Evolutionary conservation across 768 basidiomycete genomes (phyloP).

Genomic region (Leccinellum rugosiceps): DNA sequence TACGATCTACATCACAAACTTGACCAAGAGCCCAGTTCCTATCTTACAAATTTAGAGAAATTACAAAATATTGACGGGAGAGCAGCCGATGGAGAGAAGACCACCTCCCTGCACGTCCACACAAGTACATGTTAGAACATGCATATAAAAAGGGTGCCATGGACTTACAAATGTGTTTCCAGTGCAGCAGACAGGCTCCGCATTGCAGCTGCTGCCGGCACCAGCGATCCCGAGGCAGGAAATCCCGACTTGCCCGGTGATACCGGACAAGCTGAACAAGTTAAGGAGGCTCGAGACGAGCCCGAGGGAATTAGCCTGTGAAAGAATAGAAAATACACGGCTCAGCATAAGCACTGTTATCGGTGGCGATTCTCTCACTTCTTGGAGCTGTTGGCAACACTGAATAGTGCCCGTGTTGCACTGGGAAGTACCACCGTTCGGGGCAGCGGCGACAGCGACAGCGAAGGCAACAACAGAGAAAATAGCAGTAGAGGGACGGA

Average conservation of each 20-base stretch:
- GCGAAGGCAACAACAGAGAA: too few relatives aligned
- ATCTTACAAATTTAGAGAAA: background rate
- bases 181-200: conserved; percentile 2
- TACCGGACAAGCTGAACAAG: too few relatives aligned
- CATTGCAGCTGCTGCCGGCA: too few relatives aligned
- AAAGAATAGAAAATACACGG: background rate
- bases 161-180: conserved; percentile 1
- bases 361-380: too few relatives aligned
- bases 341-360: too few relatives aligned
- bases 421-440: too few relatives aligned
- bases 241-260: background rate
- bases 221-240: background rate
- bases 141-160: background rate
- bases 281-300: background rate
- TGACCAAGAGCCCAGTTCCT: too few relatives aligned
- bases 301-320: background rate
- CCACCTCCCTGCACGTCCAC: background rate
- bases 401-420: too few relatives aligned
- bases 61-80: background rate
- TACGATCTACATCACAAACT: too few relatives aligned
- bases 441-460: background rate
- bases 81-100: background rate
- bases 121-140: background rate
- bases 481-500: background rate
- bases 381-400: too few relatives aligned